A percentile compares a stretch with the other conserved stretches of the same genome.
phyloP scores from a whole-genome alignment of 2,329 filamentous ascomycete species.

The Xylariaceae sp. region DNA sequence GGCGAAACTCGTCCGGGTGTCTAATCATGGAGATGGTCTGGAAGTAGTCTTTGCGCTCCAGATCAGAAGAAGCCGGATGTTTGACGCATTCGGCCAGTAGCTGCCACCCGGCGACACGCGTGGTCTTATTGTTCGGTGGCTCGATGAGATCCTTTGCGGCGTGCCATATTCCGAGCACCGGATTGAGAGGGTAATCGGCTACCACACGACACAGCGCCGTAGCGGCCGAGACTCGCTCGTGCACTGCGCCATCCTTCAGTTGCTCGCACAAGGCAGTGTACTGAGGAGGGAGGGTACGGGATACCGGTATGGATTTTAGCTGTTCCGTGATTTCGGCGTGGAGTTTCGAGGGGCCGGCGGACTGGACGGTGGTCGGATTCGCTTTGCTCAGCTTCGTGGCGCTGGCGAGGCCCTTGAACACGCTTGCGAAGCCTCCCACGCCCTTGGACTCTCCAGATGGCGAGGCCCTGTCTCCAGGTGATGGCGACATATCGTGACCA shows the following conservation, averaged over 20 bases:
- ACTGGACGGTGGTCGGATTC: slow-evolving; percentile 39
- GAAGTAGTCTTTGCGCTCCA: slow-evolving; percentile 63
- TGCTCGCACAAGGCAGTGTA: slow-evolving; percentile 51
- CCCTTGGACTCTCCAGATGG: slow-evolving; percentile 49
- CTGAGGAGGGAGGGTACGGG: slow-evolving; percentile 43
- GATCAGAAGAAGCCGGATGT: slow-evolving; percentile 56
- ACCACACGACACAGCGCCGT: slow-evolving; percentile 51
- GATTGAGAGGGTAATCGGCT: slow-evolving; percentile 53
- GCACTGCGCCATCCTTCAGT: slow-evolving; percentile 46
- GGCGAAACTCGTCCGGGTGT: slow-evolving; percentile 57
- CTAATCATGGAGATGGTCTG: slow-evolving; percentile 52
- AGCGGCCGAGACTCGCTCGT: slow-evolving; percentile 53
- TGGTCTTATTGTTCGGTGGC: slow-evolving; percentile 45
- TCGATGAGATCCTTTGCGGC: slow-evolving; percentile 61
- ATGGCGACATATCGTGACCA: slow-evolving; percentile 50
- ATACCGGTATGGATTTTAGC: slow-evolving; percentile 37
- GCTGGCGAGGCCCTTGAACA: slow-evolving; percentile 58
- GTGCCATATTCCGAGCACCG: slow-evolving; percentile 59
- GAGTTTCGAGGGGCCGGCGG: slow-evolving; percentile 29
- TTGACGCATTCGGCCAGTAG: slow-evolving; percentile 61
- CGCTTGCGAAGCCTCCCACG: slow-evolving; percentile 53
- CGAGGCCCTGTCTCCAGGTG: slow-evolving; percentile 50
- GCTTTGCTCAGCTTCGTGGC: slow-evolving; percentile 48
- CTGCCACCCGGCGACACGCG: slow-evolving; percentile 58
- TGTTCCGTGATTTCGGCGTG: slow-evolving; percentile 40